These are phyloP conservation scores for Cordyceps farinosa DNA, from an alignment of 2,329 filamentous ascomycete genomes.

Conservation along the genomic window DNA sequence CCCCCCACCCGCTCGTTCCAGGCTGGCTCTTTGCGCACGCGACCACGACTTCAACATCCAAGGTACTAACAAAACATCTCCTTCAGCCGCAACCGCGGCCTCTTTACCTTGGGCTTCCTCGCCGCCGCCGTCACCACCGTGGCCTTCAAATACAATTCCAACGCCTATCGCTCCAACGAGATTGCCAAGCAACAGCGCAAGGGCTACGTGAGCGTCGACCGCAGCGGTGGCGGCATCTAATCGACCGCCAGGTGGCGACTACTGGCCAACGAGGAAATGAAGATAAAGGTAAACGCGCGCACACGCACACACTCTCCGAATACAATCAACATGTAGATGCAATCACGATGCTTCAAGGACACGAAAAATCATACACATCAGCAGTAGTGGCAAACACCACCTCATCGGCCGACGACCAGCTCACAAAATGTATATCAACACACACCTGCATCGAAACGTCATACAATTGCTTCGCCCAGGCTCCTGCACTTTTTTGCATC, in stretches of 20 bases:
- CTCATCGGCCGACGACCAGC: background rate
- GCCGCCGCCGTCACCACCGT: slow-evolving; percentile 28
- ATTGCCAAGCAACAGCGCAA: slow-evolving; percentile 36
- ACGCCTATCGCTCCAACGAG: slow-evolving; percentile 40
- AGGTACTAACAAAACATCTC: background rate
- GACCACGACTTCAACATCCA: background rate
- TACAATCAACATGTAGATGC: background rate
- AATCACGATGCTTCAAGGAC: background rate
- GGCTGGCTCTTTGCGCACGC: background rate
- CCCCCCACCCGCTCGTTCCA: background rate
- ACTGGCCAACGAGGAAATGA: background rate
- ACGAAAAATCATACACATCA: background rate
- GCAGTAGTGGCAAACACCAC: background rate
- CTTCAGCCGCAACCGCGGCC: slow-evolving; percentile 37
- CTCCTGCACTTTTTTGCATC: background rate
- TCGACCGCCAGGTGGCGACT: background rate
- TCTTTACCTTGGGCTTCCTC: slow-evolving; percentile 32
- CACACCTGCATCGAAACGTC: slow-evolving; percentile 1
- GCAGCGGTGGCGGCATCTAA: slow-evolving; percentile 46
- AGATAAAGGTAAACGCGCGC: background rate
- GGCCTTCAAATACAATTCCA: slow-evolving; percentile 34
- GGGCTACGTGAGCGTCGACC: slow-evolving; percentile 49
- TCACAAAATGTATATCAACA: background rate
- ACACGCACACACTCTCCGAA: background rate
- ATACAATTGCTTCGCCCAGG: background rate